Conservation (phyloP, 805 yeast genomes). For the Brettanomyces sp. region DNA sequence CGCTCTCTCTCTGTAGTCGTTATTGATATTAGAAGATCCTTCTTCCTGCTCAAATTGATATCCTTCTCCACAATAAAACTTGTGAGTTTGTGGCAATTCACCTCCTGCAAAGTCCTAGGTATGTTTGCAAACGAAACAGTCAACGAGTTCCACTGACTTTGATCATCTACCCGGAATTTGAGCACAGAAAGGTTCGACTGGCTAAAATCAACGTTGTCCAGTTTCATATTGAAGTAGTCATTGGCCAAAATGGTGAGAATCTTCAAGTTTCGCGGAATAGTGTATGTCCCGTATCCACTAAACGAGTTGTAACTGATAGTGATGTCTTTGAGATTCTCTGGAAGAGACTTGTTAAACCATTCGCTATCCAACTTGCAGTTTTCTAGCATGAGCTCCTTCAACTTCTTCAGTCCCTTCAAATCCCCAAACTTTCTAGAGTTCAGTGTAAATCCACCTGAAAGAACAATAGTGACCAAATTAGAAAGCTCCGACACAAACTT, state of each 20-base stretch:
- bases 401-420: not conserved
- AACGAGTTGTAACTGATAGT: constrained; percentile 3
- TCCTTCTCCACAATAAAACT: constrained; percentile 7
- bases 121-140: constrained; percentile 1
- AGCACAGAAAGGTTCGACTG: not conserved
- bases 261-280: constrained; percentile 3
- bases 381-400: constrained; percentile 6
- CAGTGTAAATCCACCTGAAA: constrained; percentile 4
- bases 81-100: constrained; percentile 5
- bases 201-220: constrained; percentile 4
- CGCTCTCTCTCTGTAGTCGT: not conserved
- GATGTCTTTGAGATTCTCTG: constrained; percentile 3
- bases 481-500: constrained; percentile 1
- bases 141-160: not conserved
- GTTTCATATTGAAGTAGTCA: not conserved
- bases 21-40: not conserved
- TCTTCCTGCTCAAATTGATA: constrained; percentile 1
- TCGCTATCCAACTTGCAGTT: constrained; percentile 3
- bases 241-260: constrained; percentile 4
- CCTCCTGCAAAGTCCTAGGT: constrained; percentile 3
- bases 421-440: not conserved
- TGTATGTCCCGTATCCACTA: not conserved
- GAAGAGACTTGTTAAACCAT: constrained; percentile 6
- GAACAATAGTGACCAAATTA: constrained; percentile 4
- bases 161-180: constrained; percentile 6